phyloP scores from a whole-genome alignment of 75 land plant species.

The Cryptomeria japonica region DNA sequence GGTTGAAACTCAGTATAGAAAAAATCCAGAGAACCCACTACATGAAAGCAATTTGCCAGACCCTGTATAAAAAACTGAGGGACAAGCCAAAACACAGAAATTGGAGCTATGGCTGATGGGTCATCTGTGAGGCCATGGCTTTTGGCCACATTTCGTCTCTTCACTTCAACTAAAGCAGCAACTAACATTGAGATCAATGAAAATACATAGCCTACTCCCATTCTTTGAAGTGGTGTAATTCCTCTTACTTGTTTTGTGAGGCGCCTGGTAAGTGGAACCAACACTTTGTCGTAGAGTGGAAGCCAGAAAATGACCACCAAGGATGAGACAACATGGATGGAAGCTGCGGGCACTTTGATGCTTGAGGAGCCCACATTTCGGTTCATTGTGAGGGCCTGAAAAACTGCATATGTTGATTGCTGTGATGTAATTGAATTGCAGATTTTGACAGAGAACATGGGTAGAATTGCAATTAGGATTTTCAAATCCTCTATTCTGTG shows the following conservation, averaged over 20 bases:
- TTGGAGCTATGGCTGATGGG: not conserved
- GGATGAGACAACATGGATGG: slow-evolving; percentile 25
- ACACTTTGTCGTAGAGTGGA: not conserved
- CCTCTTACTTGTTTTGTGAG: not conserved
- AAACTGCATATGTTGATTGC: slow-evolving; percentile 27
- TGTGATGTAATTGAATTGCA: slow-evolving; percentile 17
- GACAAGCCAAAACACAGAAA: not conserved
- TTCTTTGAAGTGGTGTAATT: not conserved
- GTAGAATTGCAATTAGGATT: slow-evolving; percentile 33
- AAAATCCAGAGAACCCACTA: not conserved
- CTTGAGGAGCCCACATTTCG: slow-evolving; percentile 31
- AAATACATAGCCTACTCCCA: not conserved
- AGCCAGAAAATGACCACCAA: slow-evolving; percentile 20
- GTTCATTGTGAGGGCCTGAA: slow-evolving; percentile 66
- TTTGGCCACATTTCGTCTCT: not conserved
- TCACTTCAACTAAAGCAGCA: not conserved
- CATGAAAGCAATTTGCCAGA: not conserved
- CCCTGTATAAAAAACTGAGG: not conserved
- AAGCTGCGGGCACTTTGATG: slow-evolving; percentile 67
- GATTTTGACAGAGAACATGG: slow-evolving; percentile 41
- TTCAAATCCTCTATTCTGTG: slow-evolving; percentile 61
- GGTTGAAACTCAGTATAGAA: not conserved
- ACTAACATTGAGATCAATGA: not conserved
- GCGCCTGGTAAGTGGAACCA: not conserved
- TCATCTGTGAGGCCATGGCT: not conserved